Evolutionary conservation across 768 basidiomycete species (phyloP).

Genomic region (Leccinum variicolor): DNA sequence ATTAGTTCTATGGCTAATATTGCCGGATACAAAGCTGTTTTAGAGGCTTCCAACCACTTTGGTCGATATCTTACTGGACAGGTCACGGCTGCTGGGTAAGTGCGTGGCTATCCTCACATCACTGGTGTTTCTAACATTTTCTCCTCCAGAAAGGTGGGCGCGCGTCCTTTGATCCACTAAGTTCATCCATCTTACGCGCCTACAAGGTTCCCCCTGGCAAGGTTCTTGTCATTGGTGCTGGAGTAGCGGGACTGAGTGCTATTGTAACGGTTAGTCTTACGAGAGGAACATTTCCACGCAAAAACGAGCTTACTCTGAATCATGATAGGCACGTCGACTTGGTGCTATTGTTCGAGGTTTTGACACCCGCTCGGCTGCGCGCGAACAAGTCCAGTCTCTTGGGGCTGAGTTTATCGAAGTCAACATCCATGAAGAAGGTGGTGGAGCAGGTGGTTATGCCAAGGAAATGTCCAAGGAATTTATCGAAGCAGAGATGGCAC

Average conservation of each 20-base stretch:
- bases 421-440: slow-evolving; percentile 73
- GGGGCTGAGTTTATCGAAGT: slow-evolving; percentile 92
- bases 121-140: slow-evolving; percentile 2
- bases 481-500: slow-evolving; percentile 82
- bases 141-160: slow-evolving; percentile 40
- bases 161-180: background rate
- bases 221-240: slow-evolving; percentile 83
- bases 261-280: slow-evolving; percentile 64
- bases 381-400: slow-evolving; percentile 87
- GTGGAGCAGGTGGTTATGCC: slow-evolving; percentile 81
- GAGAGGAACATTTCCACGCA: background rate
- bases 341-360: slow-evolving; percentile 89
- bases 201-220: slow-evolving; percentile 80
- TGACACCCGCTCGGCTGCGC: slow-evolving; percentile 79
- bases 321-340: slow-evolving; percentile 66
- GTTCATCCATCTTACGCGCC: slow-evolving; percentile 15
- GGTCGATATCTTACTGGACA: slow-evolving; percentile 89
- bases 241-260: slow-evolving; percentile 85
- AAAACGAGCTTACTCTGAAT: slow-evolving; percentile 1
- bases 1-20: slow-evolving; percentile 90
- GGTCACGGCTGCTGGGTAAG: slow-evolving; percentile 86
- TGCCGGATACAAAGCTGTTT: slow-evolving; percentile 87
- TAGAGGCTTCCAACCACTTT: slow-evolving; percentile 88
- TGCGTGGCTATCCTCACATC: slow-evolving; percentile 14
- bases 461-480: slow-evolving; percentile 92